Base-by-base conservation (phyloP, 2,329 filamentous ascomycete species). In the Alternaria novae-zelandiae region DNA sequence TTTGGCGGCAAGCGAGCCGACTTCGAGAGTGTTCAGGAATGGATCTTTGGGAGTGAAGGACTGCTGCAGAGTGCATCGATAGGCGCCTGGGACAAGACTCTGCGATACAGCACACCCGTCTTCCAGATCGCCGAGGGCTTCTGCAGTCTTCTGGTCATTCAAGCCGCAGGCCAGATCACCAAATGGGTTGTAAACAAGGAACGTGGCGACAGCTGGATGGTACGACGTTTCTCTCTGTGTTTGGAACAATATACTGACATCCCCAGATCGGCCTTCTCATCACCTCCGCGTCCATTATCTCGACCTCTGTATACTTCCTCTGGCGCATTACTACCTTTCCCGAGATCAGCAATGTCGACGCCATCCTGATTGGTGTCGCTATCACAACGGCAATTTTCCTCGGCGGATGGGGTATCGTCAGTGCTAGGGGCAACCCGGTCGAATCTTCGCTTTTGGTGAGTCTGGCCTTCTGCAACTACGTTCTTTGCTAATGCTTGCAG, bases 41-140 rank as follows among this genome's bases (percentile, higher is more conserved):
- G 93, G 92, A 83, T 96, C 65, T 95, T 97, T 83, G 95, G 94
- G n/a, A 88, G 89, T 65, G 89, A 92, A 63, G 94, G 94, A 3
- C 78, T 98, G 62, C 78, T 97, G 25, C 93, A 98, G 83, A 90
- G 87, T 32, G 83, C 91, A 64, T 90, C 92, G 21, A 87, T 98
- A 66, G 94, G 94, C 28, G 88, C 88, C 57, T 99, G 96, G 96
- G 94, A 97, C 78, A 94, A 90, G 77, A 83, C 93, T 54, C 82
- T 99, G 80, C 87, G 90, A 76, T 98, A 96, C 84, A 97, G 94
- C 32, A 96, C 93, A 5, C 96, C 96, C 0, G 87, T 97, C 55
- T 99, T 98, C 83, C 96, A 99, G 82, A 85, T 99, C 9, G 88
- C 92, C 56, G 96, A 99, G 81, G 96, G 96, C 7, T 99, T 99